Conservation (phyloP, 768 basidiomycete species). For the Punctularia strigosozonata region DNA sequence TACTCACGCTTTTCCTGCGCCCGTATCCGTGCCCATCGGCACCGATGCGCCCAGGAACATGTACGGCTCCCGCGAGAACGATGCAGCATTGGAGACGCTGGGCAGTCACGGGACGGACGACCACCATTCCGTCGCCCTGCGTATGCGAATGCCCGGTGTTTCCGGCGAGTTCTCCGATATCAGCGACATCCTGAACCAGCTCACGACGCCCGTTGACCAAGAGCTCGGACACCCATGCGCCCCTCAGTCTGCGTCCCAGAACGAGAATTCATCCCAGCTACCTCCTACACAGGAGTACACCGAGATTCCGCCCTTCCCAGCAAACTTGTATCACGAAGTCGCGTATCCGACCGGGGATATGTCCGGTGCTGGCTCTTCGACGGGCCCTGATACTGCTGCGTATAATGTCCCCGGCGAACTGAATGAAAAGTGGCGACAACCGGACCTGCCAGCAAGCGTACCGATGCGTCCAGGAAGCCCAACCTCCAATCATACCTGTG, state of each 20-base stretch:
- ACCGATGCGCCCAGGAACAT: too few species aligned
- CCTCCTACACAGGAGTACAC: too few species aligned
- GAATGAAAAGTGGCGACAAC: background rate
- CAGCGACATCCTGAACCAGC: slow-evolving; percentile 65
- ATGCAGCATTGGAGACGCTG: too few species aligned
- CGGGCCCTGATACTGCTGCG: background rate
- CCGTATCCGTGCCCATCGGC: slow-evolving; percentile 1
- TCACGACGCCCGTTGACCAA: slow-evolving; percentile 58
- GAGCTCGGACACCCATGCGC: slow-evolving; percentile 22
- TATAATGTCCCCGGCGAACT: background rate
- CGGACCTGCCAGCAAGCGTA: too few species aligned
- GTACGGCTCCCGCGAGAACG: too few species aligned
- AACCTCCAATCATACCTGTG: slow-evolving; percentile 48
- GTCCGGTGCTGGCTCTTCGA: background rate
- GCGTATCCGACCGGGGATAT: background rate
- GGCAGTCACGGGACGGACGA: too few species aligned
- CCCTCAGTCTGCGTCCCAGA: slow-evolving; percentile 1
- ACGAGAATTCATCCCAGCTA: background rate
- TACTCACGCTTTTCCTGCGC: slow-evolving; percentile 8
- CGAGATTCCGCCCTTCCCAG: too few species aligned
- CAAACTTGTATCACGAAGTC: too few species aligned
- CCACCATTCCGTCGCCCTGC: background rate
- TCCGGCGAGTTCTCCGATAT: slow-evolving; percentile 59
- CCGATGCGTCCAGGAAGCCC: too few species aligned
- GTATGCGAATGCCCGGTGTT: slow-evolving; percentile 7